These are phyloP conservation scores for Botrytis aclada DNA, from an alignment of 2,329 filamentous ascomycete genomes.

Conservation along the genomic window DNA sequence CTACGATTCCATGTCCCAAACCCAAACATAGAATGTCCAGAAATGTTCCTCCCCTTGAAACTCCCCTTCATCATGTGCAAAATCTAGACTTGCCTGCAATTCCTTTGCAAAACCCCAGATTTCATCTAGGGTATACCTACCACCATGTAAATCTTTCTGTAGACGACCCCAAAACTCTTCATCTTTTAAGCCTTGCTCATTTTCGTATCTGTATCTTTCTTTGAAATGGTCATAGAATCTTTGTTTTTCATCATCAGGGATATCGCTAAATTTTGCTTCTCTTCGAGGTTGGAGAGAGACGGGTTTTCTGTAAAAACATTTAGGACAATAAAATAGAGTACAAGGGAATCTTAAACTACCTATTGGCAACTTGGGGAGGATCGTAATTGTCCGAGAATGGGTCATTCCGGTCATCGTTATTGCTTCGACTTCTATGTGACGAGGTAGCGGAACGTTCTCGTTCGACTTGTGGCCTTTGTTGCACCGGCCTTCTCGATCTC, in stretches of 20 bases:
- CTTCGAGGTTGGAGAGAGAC: background rate
- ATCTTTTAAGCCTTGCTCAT: background rate
- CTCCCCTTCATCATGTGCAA: background rate
- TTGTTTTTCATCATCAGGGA: background rate
- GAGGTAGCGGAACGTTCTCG: conserved; percentile 17
- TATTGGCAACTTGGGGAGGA: background rate
- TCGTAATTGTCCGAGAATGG: background rate
- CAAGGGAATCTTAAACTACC: conserved; percentile 15
- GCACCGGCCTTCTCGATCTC: conserved; percentile 20
- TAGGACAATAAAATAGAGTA: conserved; percentile 10
- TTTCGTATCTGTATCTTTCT: background rate
- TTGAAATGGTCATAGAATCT: background rate
- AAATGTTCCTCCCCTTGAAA: background rate
- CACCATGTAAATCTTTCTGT: conserved; percentile 17
- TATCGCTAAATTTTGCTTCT: background rate
- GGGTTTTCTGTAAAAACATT: background rate
- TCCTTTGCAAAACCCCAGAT: conserved; percentile 33
- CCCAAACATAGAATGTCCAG: conserved; percentile 10
- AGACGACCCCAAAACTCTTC: conserved; percentile 7
- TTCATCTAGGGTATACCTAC: conserved; percentile 28
- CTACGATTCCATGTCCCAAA: background rate
- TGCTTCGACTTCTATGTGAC: background rate
- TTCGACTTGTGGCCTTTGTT: conserved; percentile 20
- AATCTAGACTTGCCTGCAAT: conserved; percentile 30
- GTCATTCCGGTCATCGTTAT: conserved; percentile 17